These are phyloP conservation scores for Mytilinidion resinicola DNA, from an alignment of 495 filamentous ascomycete species.

Conservation along the genomic window DNA sequence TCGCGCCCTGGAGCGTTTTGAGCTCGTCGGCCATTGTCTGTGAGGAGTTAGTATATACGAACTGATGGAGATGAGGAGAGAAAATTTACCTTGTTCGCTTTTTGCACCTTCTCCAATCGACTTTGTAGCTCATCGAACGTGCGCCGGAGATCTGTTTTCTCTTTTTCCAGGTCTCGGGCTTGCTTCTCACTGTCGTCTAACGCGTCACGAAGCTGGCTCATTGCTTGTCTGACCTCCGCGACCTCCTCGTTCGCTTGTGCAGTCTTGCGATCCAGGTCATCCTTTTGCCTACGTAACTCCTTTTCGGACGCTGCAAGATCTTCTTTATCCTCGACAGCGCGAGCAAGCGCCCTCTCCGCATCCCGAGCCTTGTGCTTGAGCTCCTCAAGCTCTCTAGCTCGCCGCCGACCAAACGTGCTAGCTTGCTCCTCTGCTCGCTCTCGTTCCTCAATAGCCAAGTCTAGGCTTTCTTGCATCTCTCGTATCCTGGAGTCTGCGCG, in stretches of 20 bases:
- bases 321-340: slow-evolving; percentile 58
- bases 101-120: slow-evolving; percentile 72
- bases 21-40: slow-evolving; percentile 47
- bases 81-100: slow-evolving; percentile 52
- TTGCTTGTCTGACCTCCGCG: slow-evolving; percentile 66
- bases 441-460: slow-evolving; percentile 80
- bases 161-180: slow-evolving; percentile 70
- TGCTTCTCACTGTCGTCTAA: slow-evolving; percentile 85
- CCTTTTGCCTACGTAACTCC: slow-evolving; percentile 65
- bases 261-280: slow-evolving; percentile 65
- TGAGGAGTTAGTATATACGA: slow-evolving; percentile 7
- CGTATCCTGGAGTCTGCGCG: slow-evolving; percentile 70
- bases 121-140: slow-evolving; percentile 69
- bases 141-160: slow-evolving; percentile 67
- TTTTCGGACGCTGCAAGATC: slow-evolving; percentile 64
- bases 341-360: slow-evolving; percentile 66
- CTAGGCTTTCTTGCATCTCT: slow-evolving; percentile 86
- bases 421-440: slow-evolving; percentile 90
- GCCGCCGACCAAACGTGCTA: slow-evolving; percentile 64
- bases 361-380: slow-evolving; percentile 71
- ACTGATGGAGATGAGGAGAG: background rate
- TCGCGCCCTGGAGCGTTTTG: slow-evolving; percentile 35
- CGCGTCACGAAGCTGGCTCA: slow-evolving; percentile 68
- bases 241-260: slow-evolving; percentile 65
- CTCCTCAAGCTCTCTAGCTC: slow-evolving; percentile 81